Percentiles rank a stretch among this genome's conserved stretches.
phyloP scores from a whole-genome alignment of 164 flowering plant genomes.

The Vitis vinifera region DNA sequence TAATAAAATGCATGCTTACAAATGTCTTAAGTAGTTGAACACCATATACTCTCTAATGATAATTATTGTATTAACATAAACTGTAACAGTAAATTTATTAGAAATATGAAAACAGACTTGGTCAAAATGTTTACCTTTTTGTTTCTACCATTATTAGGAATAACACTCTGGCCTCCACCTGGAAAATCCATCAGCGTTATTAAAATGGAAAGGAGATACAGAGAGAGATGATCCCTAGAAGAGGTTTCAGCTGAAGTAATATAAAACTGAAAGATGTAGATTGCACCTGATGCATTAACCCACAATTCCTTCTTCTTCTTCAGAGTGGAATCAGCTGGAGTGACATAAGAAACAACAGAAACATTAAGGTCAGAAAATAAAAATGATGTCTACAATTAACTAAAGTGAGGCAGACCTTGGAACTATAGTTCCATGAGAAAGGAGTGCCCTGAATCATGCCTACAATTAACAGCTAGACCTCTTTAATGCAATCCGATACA shows the following conservation, averaged over 20 bases:
- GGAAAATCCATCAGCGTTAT: constrained; percentile 6
- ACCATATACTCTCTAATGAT: too few relatives aligned
- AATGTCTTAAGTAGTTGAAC: too few relatives aligned
- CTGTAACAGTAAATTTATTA: too few relatives aligned
- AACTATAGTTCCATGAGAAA: background rate
- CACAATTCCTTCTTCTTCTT: constrained; percentile 34
- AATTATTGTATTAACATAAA: too few relatives aligned
- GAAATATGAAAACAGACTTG: background rate
- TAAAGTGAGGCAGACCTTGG: too few relatives aligned
- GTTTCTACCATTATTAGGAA: constrained; percentile 26
- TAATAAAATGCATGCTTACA: too few relatives aligned
- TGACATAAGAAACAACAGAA: constrained; percentile 5
- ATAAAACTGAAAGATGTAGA: background rate
- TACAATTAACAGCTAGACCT: background rate
- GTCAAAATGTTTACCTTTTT: constrained; percentile 40
- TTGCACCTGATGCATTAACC: constrained; percentile 39
- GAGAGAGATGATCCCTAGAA: background rate
- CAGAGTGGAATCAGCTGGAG: constrained; percentile 30
- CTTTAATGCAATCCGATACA: too few relatives aligned
- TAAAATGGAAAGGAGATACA: background rate
- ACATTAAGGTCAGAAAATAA: background rate
- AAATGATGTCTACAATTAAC: background rate
- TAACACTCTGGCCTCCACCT: constrained; percentile 42
- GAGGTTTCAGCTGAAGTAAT: background rate
- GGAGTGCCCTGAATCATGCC: constrained; percentile 1